Evolutionary conservation across 208 protist genomes (phyloP).

Genomic region (Crithidia brevicula): DNA sequence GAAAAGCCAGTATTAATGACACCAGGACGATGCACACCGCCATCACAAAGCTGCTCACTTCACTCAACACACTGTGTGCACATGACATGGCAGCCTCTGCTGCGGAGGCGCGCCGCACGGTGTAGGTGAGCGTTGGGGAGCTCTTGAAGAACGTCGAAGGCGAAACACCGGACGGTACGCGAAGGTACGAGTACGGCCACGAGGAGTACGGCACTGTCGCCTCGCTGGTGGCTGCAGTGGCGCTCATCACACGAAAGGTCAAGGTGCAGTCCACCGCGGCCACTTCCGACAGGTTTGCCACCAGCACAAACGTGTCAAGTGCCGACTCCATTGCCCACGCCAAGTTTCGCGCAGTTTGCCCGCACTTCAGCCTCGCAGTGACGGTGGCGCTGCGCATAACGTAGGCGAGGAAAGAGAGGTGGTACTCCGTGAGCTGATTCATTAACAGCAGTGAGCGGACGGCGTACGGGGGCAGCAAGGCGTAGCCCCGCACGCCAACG

Average conservation of each 20-base stretch:
- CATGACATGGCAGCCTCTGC: background rate
- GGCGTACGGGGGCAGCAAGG: conserved; percentile 15
- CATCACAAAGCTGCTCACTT: conserved; percentile 24
- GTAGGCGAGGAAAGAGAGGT: conserved; percentile 26
- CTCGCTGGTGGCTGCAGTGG: background rate
- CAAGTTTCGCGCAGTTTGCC: background rate
- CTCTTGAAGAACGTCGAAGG: conserved; percentile 19
- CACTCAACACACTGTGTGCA: conserved; percentile 15
- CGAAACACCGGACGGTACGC: conserved; percentile 1
- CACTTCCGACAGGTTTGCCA: conserved; percentile 15
- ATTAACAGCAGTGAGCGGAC: conserved; percentile 24
- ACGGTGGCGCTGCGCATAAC: conserved; percentile 33
- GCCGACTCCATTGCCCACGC: conserved; percentile 18
- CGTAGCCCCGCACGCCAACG: conserved; percentile 23
- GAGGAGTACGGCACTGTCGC: conserved; percentile 9
- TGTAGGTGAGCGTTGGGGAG: conserved; percentile 11
- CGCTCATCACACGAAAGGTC: conserved; percentile 19
- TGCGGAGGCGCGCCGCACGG: conserved; percentile 8
- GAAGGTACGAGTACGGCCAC: conserved; percentile 31
- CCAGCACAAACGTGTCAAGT: conserved; percentile 18
- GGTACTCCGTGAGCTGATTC: conserved; percentile 26
- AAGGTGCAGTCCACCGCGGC: conserved; percentile 15
- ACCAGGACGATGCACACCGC: conserved; percentile 7
- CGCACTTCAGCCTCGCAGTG: conserved; percentile 18
- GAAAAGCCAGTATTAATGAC: background rate